phyloP scores from a whole-genome alignment of 2,329 filamentous ascomycete genomes.

The Erysiphe pulchra region DNA sequence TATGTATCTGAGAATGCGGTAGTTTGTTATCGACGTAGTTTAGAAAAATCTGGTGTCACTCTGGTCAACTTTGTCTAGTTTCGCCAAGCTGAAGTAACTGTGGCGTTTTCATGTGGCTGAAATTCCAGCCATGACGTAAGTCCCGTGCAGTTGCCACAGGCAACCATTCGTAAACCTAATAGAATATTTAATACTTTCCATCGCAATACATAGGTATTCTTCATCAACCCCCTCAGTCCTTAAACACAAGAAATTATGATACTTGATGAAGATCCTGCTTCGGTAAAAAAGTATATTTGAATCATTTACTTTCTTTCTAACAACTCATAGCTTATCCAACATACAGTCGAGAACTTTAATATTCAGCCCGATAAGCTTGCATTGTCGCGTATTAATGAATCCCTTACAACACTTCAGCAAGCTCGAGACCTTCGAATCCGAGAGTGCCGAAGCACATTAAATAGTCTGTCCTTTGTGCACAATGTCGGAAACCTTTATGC shows the following conservation, averaged over 20 bases:
- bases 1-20: not conserved
- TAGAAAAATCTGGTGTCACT: no score
- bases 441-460: conserved; percentile 40
- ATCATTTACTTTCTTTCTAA: not conserved
- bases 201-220: no score
- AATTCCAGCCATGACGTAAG: no score
- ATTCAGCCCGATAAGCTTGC: conserved; percentile 68
- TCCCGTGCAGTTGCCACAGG: no score
- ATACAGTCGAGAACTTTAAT: conserved; percentile 89
- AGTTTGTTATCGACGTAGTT: no score
- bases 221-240: no score
- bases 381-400: conserved; percentile 61
- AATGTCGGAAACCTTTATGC: conserved; percentile 1
- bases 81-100: no score
- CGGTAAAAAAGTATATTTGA: conserved; percentile 24
- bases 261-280: conserved; percentile 78
- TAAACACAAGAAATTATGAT: conserved; percentile 35
- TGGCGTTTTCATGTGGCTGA: no score
- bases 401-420: conserved; percentile 57
- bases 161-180: no score
- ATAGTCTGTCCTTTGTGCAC: conserved; percentile 19
- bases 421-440: conserved; percentile 55
- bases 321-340: conserved; percentile 48
- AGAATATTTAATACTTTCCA: no score
- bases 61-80: no score